A percentile compares a stretch with the other conserved stretches of the same genome.
Conservation (phyloP, 768 basidiomycete genomes). For the Gelatoporia subvermispora region DNA sequence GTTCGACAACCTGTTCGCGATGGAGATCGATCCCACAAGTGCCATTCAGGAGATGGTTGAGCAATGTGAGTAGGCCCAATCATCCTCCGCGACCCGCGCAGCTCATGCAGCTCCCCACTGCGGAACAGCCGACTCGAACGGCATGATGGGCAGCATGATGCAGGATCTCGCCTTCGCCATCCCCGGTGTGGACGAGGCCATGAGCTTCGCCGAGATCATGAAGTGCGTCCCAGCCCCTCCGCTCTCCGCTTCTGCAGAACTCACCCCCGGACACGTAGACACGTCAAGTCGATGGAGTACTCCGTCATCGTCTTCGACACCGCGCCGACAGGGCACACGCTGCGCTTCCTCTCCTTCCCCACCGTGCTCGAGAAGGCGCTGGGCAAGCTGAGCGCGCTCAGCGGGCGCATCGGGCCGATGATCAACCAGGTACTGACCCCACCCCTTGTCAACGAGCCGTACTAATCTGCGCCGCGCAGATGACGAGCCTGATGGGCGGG, state of each 20-base stretch:
- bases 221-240: conserved; percentile 57
- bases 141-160: conserved; percentile 99
- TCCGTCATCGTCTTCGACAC: conserved; percentile 99
- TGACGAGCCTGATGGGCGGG: conserved; percentile 96
- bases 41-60: conserved; percentile 99
- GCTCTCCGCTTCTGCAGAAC: background rate
- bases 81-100: conserved; percentile 20
- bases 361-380: conserved; percentile 96
- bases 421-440: conserved; percentile 60
- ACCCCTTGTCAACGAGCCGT: background rate
- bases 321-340: conserved; percentile 96
- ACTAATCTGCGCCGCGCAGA: conserved; percentile 39
- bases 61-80: conserved; percentile 57
- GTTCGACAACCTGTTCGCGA: conserved; percentile 92
- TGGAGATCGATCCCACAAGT: conserved; percentile 99
- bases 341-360: conserved; percentile 98
- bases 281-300: conserved; percentile 99
- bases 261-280: conserved; percentile 42
- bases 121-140: conserved; percentile 72
- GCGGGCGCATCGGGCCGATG: conserved; percentile 96
- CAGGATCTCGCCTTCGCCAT: conserved; percentile 99
- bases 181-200: conserved; percentile 98
- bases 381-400: conserved; percentile 89
- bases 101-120: background rate
- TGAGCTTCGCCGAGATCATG: conserved; percentile 99